Evolutionary conservation across 2,329 filamentous ascomycete genomes (phyloP).

Genomic region (Berkeleyomyces rouxiae): DNA sequence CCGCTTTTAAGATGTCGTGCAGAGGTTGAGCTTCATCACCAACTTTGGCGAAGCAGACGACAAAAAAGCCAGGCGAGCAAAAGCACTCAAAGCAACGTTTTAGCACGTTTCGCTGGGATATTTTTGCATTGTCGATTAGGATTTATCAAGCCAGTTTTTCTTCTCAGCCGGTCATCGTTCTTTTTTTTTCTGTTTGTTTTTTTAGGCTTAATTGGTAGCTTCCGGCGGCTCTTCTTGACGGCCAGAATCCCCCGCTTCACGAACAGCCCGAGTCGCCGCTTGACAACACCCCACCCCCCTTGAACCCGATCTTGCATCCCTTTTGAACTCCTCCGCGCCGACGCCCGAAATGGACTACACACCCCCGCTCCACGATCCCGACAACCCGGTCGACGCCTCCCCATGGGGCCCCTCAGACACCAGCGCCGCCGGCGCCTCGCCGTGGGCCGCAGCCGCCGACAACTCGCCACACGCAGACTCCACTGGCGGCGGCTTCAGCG

Average conservation of each 20-base stretch:
- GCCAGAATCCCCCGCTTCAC: not conserved
- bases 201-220: not conserved
- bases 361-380: slow-evolving; percentile 36
- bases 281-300: not conserved
- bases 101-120: not conserved
- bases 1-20: not conserved
- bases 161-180: not conserved
- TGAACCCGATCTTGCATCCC: no score
- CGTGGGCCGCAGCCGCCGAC: slow-evolving; percentile 32
- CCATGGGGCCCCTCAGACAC: slow-evolving; percentile 41
- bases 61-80: not conserved
- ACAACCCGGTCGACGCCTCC: slow-evolving; percentile 35
- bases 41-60: not conserved
- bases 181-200: not conserved
- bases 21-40: not conserved
- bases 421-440: slow-evolving; percentile 29
- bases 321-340: not conserved
- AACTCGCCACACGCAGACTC: slow-evolving; percentile 26
- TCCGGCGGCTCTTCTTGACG: not conserved
- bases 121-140: not conserved
- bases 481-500: slow-evolving; percentile 21
- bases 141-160: not conserved
- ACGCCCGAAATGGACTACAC: slow-evolving; percentile 37
- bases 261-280: no score
- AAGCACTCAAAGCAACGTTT: not conserved